Percentiles rank a stretch among this genome's conserved stretches.
Evolutionary conservation across 2,329 filamentous ascomycete genomes (phyloP).

Genomic region (Colletotrichum lentis): DNA sequence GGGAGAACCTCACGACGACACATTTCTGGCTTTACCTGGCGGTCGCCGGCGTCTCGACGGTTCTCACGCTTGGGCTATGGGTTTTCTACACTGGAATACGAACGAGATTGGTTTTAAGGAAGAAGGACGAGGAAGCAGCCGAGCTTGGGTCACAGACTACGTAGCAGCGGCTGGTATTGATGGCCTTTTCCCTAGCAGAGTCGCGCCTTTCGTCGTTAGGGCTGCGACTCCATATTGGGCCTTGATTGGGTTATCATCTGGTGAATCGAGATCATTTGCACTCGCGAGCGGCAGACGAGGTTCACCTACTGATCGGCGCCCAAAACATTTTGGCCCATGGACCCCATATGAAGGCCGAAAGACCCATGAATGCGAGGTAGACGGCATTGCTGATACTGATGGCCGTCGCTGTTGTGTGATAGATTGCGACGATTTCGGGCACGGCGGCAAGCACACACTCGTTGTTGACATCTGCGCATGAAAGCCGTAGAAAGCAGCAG

Average conservation of each 20-base stretch:
- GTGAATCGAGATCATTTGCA: conserved; percentile 22
- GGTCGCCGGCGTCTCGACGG: not conserved
- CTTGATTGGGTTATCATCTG: too few relatives aligned
- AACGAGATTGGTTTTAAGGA: not conserved
- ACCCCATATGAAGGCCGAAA: conserved; percentile 75
- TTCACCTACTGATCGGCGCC: conserved; percentile 61
- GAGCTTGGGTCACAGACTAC: too few relatives aligned
- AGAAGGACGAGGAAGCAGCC: not conserved
- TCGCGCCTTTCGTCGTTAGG: too few relatives aligned
- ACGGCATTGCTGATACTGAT: conserved; percentile 78
- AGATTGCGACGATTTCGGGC: conserved; percentile 75
- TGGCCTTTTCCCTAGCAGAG: not conserved
- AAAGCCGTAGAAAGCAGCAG: conserved; percentile 60
- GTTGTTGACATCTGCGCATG: conserved; percentile 79
- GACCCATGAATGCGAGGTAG: conserved; percentile 77
- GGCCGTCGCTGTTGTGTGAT: conserved; percentile 70
- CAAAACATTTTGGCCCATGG: conserved; percentile 73
- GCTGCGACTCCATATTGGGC: too few relatives aligned
- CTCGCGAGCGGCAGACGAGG: conserved; percentile 52
- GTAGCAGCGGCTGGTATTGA: not conserved
- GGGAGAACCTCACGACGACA: not conserved
- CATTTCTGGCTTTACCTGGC: conserved; percentile 3
- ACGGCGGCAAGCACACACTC: conserved; percentile 75
- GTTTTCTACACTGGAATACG: not conserved
- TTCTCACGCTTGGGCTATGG: not conserved